Evolutionary conservation across 495 filamentous ascomycete species (phyloP).

Genomic region (Daldinia bambusicola): DNA sequence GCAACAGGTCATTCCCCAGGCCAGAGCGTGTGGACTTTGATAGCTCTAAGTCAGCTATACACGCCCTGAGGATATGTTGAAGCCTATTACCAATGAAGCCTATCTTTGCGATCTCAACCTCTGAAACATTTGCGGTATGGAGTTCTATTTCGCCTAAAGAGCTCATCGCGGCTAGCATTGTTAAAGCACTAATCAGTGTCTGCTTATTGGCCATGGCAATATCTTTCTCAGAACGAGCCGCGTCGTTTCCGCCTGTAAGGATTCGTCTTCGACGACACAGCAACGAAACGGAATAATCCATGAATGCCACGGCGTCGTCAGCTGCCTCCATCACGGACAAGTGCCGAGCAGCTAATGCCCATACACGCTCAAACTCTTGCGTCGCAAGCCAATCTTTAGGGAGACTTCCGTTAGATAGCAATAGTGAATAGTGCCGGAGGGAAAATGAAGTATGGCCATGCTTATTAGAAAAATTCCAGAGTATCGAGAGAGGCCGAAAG

Average conservation of each 20-base stretch:
- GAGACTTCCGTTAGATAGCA: constrained; percentile 51
- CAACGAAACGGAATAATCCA: constrained; percentile 47
- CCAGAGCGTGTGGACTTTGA: constrained; percentile 7
- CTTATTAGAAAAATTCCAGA: constrained; percentile 45
- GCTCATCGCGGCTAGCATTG: constrained; percentile 50
- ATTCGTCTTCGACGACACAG: constrained; percentile 46
- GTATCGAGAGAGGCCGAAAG: constrained; percentile 45
- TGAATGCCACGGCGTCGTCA: constrained; percentile 52
- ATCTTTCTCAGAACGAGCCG: constrained; percentile 38
- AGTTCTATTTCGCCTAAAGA: constrained; percentile 46
- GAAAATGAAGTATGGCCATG: constrained; percentile 44
- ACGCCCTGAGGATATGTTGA: constrained; percentile 35
- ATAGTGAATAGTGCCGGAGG: constrained; percentile 48
- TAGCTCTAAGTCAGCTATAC: constrained; percentile 31
- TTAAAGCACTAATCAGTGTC: constrained; percentile 51
- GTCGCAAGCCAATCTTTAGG: constrained; percentile 59
- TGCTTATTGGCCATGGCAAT: constrained; percentile 38
- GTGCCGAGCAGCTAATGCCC: constrained; percentile 47
- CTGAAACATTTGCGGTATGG: constrained; percentile 22
- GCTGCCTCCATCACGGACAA: constrained; percentile 46
- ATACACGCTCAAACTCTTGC: constrained; percentile 52
- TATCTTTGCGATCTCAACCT: constrained; percentile 39
- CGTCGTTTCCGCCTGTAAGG: constrained; percentile 9
- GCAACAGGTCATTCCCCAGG: constrained; percentile 34
- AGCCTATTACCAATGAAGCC: constrained; percentile 39